Base-by-base conservation (phyloP, 2,329 filamentous ascomycete species). In the Graphiopsis chlorocephala region DNA sequence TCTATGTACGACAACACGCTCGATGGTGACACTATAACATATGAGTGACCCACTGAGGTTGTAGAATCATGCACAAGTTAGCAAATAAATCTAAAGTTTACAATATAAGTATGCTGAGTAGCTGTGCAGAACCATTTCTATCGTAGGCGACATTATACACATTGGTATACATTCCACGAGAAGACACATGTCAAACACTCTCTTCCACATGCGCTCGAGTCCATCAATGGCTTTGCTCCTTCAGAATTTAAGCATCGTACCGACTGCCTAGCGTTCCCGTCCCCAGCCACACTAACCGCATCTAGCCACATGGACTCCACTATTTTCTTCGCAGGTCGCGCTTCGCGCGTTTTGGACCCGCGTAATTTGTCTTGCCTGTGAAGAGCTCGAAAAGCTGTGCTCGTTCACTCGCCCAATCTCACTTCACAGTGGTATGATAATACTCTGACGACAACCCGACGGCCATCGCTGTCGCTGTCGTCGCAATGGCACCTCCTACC, bases 381-480 rank as follows among this genome's bases (percentile, higher is more conserved):
- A 45, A 45, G 38, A 45, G 38, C 38, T 45, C 38, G 38, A 45
- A 45, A 45, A 45, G 38, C 38, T 45, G 38, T 20, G 38, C 38
- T 45, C 38, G 23, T 45, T 20, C 38, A 45, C 26, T 58, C 35
- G 55, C 38, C 53, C n/a, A 25, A 38, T 11, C 33, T 56, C 31
- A 6, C 48, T 31, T 25, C 25, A 17, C 25, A 17, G 60, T 62
- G 48, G 48, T 11, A 62, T 62, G 60, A 45, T 17, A 23, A 23
- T 35, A 28, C 35, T 23, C 15, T 55, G 60, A 62, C 48, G 28
- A 62, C 60, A 23, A 20, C 33, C n/a, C 31, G 60, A 62, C 60
- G 60, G 60, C 38, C 60, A 55, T 17, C 12, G 29, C 48, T 45
- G 60, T 50, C 48, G 31, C n/a, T 33, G 28, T 20, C 28, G 58